Evolutionary conservation across 2,329 filamentous ascomycete genomes (phyloP).

Genomic region (Rhynchosporium graminicola): DNA sequence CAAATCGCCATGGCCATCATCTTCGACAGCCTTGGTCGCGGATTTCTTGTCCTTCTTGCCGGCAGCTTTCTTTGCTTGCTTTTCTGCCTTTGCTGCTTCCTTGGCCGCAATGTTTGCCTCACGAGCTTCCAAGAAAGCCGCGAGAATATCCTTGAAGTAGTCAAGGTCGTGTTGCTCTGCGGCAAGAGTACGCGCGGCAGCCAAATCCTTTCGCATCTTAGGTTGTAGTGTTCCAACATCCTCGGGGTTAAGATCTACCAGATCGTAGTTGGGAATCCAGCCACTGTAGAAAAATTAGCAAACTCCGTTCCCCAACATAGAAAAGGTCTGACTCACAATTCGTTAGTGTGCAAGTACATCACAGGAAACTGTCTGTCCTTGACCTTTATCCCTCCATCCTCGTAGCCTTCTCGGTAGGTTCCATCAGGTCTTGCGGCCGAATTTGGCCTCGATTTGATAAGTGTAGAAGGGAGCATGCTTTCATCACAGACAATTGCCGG

Average conservation of each 20-base stretch:
- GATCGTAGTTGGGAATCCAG: slow-evolving; percentile 85
- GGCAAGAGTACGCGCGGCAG: slow-evolving; percentile 78
- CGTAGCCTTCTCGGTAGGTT: slow-evolving; percentile 82
- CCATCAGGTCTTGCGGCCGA: slow-evolving; percentile 81
- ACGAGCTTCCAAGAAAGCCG: slow-evolving; percentile 67
- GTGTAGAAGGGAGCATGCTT: slow-evolving; percentile 80
- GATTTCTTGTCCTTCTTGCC: slow-evolving; percentile 50
- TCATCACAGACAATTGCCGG: slow-evolving; percentile 93
- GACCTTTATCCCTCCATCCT: slow-evolving; percentile 82
- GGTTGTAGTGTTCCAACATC: slow-evolving; percentile 67
- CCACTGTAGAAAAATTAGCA: slow-evolving; percentile 56
- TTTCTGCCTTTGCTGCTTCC: slow-evolving; percentile 49
- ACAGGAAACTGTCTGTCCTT: slow-evolving; percentile 87
- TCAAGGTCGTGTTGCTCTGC: slow-evolving; percentile 74
- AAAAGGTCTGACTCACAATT: slow-evolving; percentile 73
- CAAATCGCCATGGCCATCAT: slow-evolving; percentile 55
- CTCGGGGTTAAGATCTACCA: slow-evolving; percentile 74
- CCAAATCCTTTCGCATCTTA: slow-evolving; percentile 79
- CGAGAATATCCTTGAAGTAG: slow-evolving; percentile 81
- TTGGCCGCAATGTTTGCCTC: slow-evolving; percentile 53
- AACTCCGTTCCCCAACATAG: not conserved
- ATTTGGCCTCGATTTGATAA: slow-evolving; percentile 78
- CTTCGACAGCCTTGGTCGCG: slow-evolving; percentile 47
- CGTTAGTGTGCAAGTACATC: slow-evolving; percentile 93
- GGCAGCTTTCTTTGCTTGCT: slow-evolving; percentile 48